These are phyloP conservation scores for Pichia membranifaciens DNA, from an alignment of 805 yeast genomes.

Conservation along the genomic window DNA sequence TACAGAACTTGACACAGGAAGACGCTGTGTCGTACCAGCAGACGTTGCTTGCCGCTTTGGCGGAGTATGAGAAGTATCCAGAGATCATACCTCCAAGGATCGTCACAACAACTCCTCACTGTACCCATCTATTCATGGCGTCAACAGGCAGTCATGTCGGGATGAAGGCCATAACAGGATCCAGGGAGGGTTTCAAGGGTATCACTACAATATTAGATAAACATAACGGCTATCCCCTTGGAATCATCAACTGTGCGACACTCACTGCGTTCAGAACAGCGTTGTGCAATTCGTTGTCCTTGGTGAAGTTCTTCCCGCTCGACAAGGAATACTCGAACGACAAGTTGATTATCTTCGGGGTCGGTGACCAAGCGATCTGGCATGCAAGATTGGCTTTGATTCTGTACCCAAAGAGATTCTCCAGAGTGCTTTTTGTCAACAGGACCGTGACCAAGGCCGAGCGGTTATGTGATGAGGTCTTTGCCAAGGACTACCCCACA, in stretches of 20 bases:
- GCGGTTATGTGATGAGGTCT: conserved; percentile 22
- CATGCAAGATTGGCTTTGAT: conserved; percentile 42
- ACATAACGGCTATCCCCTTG: conserved; percentile 43
- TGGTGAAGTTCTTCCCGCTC: conserved; percentile 33
- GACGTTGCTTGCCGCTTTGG: conserved; percentile 34
- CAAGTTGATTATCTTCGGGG: conserved; percentile 44
- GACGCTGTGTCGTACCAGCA: conserved; percentile 33
- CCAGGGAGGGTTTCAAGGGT: conserved; percentile 56
- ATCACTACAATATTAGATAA: conserved; percentile 46
- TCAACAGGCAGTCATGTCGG: conserved; percentile 54
- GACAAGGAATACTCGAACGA: conserved; percentile 16
- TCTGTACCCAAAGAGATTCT: conserved; percentile 34
- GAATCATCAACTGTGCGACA: conserved; percentile 51
- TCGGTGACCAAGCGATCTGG: conserved; percentile 64
- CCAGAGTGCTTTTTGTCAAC: conserved; percentile 40
- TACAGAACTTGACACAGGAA: conserved; percentile 23
- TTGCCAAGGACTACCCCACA: conserved; percentile 27
- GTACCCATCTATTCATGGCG: conserved; percentile 59
- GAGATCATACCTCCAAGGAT: conserved; percentile 50
- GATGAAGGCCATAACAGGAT: conserved; percentile 54
- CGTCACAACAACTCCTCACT: conserved; percentile 35
- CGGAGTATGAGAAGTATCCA: conserved; percentile 38
- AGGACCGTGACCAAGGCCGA: conserved; percentile 38
- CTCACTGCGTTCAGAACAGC: conserved; percentile 68
- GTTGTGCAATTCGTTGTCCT: conserved; percentile 44